Percentiles rank a stretch among this genome's conserved stretches.
These are phyloP conservation scores for Pythium biforme DNA, from an alignment of 352 stramenopile genomes.

Conservation along the genomic window DNA sequence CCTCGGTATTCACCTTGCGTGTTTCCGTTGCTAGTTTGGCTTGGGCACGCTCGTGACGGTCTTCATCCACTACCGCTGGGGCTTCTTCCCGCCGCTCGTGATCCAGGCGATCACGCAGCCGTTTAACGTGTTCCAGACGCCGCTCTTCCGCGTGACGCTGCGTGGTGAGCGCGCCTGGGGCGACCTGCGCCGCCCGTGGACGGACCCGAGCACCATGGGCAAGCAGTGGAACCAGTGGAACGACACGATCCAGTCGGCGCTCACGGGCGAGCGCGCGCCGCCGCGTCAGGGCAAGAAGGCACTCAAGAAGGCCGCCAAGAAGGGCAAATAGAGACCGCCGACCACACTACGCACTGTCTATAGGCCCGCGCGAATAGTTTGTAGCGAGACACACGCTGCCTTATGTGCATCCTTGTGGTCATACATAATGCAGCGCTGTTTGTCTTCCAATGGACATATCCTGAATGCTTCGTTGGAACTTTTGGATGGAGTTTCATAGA, in stretches of 20 bases:
- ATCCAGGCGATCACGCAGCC: constrained; percentile 82
- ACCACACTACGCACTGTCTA: too few relatives aligned
- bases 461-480: too few relatives aligned
- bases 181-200: constrained; percentile 73
- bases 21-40: constrained; percentile 38
- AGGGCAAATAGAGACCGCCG: constrained; percentile 45
- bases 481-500: background rate
- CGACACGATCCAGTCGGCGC: constrained; percentile 69
- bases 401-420: background rate
- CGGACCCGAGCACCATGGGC: constrained; percentile 60
- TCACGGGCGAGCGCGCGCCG: constrained; percentile 45
- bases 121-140: constrained; percentile 65
- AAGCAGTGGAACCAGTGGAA: constrained; percentile 76
- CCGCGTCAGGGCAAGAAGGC: constrained; percentile 66
- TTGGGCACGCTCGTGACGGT: constrained; percentile 63
- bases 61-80: constrained; percentile 78
- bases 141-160: constrained; percentile 66
- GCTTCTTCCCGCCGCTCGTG: constrained; percentile 78
- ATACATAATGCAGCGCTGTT: background rate
- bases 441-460: too few relatives aligned
- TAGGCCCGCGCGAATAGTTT: background rate
- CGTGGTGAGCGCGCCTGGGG: constrained; percentile 68
- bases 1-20: background rate
- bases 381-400: background rate
- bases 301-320: constrained; percentile 57